phyloP scores from a whole-genome alignment of 495 filamentous ascomycete genomes.

The Hyaloscypha bicolor region DNA sequence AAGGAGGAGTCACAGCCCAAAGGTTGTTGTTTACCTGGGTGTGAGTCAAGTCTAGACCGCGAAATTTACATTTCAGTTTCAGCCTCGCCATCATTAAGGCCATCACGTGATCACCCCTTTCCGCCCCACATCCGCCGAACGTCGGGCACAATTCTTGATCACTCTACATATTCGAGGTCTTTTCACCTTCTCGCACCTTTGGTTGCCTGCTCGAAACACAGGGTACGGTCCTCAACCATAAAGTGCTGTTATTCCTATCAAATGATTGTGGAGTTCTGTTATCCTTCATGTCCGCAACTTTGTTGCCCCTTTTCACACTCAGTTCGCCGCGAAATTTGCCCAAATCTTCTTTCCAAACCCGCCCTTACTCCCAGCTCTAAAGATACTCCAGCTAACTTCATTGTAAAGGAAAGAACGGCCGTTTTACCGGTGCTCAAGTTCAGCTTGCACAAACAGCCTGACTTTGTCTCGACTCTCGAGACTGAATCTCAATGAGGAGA shows the following conservation, averaged over 20 bases:
- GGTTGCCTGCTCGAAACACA: not conserved
- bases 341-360: not conserved
- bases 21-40: not conserved
- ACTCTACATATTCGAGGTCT: not conserved
- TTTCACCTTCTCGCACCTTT: not conserved
- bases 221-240: not conserved
- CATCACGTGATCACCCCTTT: not conserved
- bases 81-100: not conserved
- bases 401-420: not conserved
- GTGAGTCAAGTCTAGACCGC: not conserved
- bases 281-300: not conserved
- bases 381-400: not conserved
- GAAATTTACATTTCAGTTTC: not conserved
- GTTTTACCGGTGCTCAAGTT: not conserved
- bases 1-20: not conserved
- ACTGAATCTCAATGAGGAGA: not conserved
- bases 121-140: not conserved
- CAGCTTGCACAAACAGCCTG: not conserved
- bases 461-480: not conserved
- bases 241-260: not conserved
- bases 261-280: slow-evolving; percentile 7
- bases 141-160: not conserved
- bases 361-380: not conserved
- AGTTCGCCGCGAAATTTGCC: not conserved
- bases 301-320: not conserved